Base-by-base conservation (phyloP, 2,329 filamentous ascomycete species). In the Colletotrichum sp. region DNA sequence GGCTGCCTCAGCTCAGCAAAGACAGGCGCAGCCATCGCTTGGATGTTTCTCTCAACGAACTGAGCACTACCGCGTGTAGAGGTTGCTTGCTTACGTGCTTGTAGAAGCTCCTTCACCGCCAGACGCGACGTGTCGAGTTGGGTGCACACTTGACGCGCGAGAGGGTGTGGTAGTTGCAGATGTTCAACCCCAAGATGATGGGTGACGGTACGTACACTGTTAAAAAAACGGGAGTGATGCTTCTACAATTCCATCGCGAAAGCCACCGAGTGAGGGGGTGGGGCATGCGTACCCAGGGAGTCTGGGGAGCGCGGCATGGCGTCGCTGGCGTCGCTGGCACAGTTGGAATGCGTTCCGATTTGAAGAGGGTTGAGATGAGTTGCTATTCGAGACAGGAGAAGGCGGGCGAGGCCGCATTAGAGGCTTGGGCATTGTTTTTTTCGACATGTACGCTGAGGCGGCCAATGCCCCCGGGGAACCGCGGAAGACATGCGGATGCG, bases 281-380 rank as follows among this genome's bases (percentile, higher is more conserved):
- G 52, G 68, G 52, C 57, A 55, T 32, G 61, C 48, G 27, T 68
- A 36, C 52, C 32, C 13, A 44, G 57, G 67, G 59, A 48, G 66
- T 73, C 39, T 73, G 65, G 48, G 72, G 15, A 34, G 60, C 12
- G 68, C 69, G 73, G 70, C 70, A 39, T 68, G 64, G 63, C 73
- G 64, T 73, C 16, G 67, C 28, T 72, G 64, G 69, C 70, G 39
- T 44, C 39, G 39, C 3, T 44, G 39, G 39, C 39, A 63, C 32
- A 36, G 39, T 59, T 68, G 73, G 64, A 73, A 64, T 44, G 55
- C 63, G 32, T 75, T 75, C 73, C 73, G 73, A 75, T 73, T 75
- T 44, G 73, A 73, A 73, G 73, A 68, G 28, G 69, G 39, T 72
- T 73, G 70, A 73, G 73, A 75, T 25, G 73, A 75, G 48, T 59